Evolutionary conservation across 306 rosid species (phyloP).

Genomic region (Lupinus albus): DNA sequence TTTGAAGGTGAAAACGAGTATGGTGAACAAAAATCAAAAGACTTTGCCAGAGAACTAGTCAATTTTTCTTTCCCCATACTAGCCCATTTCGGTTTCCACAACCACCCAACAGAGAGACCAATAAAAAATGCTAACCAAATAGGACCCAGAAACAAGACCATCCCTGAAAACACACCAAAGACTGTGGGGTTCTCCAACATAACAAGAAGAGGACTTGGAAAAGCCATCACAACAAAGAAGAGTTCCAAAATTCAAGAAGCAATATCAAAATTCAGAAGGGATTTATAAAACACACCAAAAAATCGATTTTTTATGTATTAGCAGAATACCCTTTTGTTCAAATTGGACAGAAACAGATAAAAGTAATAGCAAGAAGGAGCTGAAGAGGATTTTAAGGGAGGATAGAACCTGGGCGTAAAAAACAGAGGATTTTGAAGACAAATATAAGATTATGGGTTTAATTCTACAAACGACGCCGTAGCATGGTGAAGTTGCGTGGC

Average conservation of each 20-base stretch:
- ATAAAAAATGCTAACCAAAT: slow-evolving; percentile 46
- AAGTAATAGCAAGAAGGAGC: slow-evolving; percentile 22
- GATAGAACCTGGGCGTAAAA: slow-evolving; percentile 41
- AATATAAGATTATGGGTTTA: too few relatives aligned
- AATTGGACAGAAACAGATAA: slow-evolving; percentile 25
- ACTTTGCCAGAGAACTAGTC: slow-evolving; percentile 37
- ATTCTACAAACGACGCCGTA: slow-evolving; percentile 34
- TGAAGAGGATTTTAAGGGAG: slow-evolving; percentile 8
- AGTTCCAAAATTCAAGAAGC: background rate
- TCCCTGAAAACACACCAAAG: slow-evolving; percentile 40
- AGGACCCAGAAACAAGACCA: slow-evolving; percentile 43
- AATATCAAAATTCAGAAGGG: background rate
- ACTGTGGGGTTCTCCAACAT: slow-evolving; percentile 45
- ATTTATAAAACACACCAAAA: slow-evolving; percentile 3
- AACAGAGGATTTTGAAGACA: slow-evolving; percentile 32
- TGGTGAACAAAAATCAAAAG: slow-evolving; percentile 44
- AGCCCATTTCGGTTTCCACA: slow-evolving; percentile 62
- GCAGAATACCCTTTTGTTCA: background rate
- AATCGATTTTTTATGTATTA: background rate
- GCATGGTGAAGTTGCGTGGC: background rate
- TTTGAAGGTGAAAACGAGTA: slow-evolving; percentile 35
- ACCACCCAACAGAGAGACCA: slow-evolving; percentile 56
- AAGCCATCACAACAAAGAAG: slow-evolving; percentile 12
- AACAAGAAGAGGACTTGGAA: slow-evolving; percentile 36
- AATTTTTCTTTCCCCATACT: slow-evolving; percentile 45